Conservation (phyloP, 2,329 filamentous ascomycete genomes). For the Diplodia mutila region DNA sequence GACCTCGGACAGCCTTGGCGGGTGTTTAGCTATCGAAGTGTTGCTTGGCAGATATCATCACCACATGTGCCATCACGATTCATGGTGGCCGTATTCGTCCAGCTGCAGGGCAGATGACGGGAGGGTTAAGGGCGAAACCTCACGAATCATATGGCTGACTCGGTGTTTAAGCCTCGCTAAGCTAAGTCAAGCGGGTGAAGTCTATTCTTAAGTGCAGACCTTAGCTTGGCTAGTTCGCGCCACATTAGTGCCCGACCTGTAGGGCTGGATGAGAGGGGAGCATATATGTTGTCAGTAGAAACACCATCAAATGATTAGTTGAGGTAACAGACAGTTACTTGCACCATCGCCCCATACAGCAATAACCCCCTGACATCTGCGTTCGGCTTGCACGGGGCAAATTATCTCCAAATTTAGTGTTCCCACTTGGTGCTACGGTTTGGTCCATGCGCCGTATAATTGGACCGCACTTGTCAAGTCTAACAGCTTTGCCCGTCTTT, state of each 20-base stretch:
- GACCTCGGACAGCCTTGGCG: background rate
- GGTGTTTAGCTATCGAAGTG: background rate
- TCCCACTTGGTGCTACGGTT: background rate
- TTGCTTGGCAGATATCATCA: no score
- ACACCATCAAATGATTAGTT: background rate
- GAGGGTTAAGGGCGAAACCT: no score
- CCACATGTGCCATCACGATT: no score
- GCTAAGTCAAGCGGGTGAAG: background rate
- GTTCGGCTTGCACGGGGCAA: no score
- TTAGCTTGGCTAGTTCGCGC: background rate
- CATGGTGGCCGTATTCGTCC: no score
- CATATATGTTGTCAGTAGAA: background rate
- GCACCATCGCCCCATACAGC: no score
- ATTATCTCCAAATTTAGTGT: background rate
- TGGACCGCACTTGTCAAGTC: background rate
- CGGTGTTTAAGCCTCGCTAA: background rate
- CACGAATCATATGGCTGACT: background rate
- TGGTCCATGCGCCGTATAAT: background rate
- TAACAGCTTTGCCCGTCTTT: background rate
- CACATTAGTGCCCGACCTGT: background rate
- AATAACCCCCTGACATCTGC: no score
- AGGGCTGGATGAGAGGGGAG: background rate
- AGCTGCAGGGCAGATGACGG: no score
- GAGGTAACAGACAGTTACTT: no score
- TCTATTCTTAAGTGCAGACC: background rate